phyloP scores from a whole-genome alignment of 208 protist genomes.

The Angomonas desouzai region DNA sequence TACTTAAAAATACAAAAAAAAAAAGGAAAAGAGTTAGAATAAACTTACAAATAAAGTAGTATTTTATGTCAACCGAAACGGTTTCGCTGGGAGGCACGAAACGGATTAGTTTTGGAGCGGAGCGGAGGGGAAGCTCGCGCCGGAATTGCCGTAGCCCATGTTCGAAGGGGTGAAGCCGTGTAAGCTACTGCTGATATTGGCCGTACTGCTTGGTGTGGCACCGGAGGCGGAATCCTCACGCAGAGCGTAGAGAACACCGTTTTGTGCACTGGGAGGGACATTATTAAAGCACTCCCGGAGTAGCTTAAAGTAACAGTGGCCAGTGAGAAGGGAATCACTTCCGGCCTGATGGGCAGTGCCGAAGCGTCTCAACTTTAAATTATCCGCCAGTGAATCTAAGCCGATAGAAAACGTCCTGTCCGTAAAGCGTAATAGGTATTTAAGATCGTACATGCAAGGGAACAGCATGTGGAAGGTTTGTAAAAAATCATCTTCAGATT shows the following conservation, averaged over 20 bases:
- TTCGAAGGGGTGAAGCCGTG: slow-evolving; percentile 30
- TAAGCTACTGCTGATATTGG: slow-evolving; percentile 17
- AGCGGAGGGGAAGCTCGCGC: slow-evolving; percentile 29
- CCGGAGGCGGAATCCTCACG: slow-evolving; percentile 81
- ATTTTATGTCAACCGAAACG: too few species aligned
- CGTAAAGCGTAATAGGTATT: slow-evolving; percentile 97
- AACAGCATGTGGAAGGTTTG: slow-evolving; percentile 95
- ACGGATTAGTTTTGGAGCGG: slow-evolving; percentile 15
- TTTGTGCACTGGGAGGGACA: slow-evolving; percentile 75
- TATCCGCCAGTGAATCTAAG: slow-evolving; percentile 95
- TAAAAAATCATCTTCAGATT: slow-evolving; percentile 97
- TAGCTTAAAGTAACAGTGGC: slow-evolving; percentile 98
- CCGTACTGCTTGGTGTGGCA: slow-evolving; percentile 69
- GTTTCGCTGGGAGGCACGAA: background rate
- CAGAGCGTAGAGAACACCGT: slow-evolving; percentile 95
- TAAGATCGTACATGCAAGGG: slow-evolving; percentile 98
- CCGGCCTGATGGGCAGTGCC: slow-evolving; percentile 95
- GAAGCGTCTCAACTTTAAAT: slow-evolving; percentile 90
- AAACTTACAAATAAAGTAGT: background rate
- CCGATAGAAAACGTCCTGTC: slow-evolving; percentile 91
- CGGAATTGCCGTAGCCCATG: slow-evolving; percentile 23
- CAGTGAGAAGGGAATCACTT: slow-evolving; percentile 96
- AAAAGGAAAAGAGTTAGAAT: background rate
- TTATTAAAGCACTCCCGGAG: slow-evolving; percentile 84
- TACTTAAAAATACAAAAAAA: background rate